phyloP scores from a whole-genome alignment of 225 moss, liverwort and hornwort species.

The Ulota crispa region DNA sequence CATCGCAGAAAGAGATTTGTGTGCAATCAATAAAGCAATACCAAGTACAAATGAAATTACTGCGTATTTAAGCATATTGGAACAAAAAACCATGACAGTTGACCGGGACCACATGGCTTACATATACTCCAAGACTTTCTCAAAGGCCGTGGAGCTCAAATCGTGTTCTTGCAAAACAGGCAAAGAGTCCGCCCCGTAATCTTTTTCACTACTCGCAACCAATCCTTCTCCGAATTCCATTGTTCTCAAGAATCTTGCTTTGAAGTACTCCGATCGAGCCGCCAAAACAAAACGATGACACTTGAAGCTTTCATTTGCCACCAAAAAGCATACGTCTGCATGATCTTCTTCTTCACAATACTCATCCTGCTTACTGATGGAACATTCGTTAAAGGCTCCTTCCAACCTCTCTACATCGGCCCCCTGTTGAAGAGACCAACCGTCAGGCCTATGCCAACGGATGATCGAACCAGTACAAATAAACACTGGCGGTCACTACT shows the following conservation, averaged over 20 bases:
- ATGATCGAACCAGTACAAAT: background rate
- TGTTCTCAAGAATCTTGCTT: conserved; percentile 78
- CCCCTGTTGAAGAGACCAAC: conserved; percentile 25
- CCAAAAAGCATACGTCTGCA: conserved; percentile 73
- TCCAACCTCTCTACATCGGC: conserved; percentile 43
- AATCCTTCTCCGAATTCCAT: conserved; percentile 54
- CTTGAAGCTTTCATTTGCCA: conserved; percentile 62
- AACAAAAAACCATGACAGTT: background rate
- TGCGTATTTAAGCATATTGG: background rate
- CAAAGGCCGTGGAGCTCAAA: conserved; percentile 65
- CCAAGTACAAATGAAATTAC: background rate
- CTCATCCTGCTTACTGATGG: conserved; percentile 45
- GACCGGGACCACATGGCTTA: conserved; percentile 35
- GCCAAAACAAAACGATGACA: conserved; percentile 77
- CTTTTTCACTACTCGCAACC: conserved; percentile 10
- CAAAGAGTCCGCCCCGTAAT: conserved; percentile 34
- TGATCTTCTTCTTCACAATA: conserved; percentile 69
- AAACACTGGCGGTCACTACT: background rate
- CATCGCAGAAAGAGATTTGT: background rate
- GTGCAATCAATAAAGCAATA: background rate
- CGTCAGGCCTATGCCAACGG: conserved; percentile 25
- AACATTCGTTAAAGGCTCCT: conserved; percentile 46
- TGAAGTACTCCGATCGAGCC: conserved; percentile 84
- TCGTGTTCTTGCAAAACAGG: conserved; percentile 78
- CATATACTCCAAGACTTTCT: conserved; percentile 91